phyloP scores from a whole-genome alignment of 768 basidiomycete species.

The Tricholoma furcatifolium region DNA sequence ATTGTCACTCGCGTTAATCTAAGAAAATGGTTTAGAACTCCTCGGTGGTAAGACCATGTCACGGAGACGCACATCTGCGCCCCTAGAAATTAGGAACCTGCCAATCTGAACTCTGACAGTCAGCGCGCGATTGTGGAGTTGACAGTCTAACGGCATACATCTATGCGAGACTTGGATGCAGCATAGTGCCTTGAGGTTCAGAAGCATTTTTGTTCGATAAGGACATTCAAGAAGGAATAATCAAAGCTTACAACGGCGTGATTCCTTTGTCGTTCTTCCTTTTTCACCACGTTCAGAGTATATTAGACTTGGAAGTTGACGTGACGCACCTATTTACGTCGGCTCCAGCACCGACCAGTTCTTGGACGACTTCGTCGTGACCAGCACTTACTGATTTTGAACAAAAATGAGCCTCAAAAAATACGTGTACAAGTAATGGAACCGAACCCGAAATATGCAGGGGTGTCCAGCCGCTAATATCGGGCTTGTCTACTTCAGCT shows the following conservation, averaged over 20 bases:
- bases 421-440: neutral
- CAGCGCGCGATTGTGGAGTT: conserved; percentile 24
- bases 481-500: conserved; percentile 65
- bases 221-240: conserved; percentile 8
- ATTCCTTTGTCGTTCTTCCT: conserved; percentile 80
- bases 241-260: conserved; percentile 68
- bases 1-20: conserved; percentile 95
- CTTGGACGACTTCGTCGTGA: conserved; percentile 68
- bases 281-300: conserved; percentile 20
- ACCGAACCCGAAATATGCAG: conserved; percentile 72
- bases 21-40: conserved; percentile 27
- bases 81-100: conserved; percentile 77
- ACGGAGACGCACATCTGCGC: conserved; percentile 78
- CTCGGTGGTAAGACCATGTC: conserved; percentile 29
- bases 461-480: conserved; percentile 73
- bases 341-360: conserved; percentile 80
- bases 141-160: conserved; percentile 47
- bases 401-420: conserved; percentile 17
- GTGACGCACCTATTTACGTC: conserved; percentile 59
- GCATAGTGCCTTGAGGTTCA: conserved; percentile 74
- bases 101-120: conserved; percentile 66
- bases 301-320: conserved; percentile 17
- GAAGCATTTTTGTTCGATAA: conserved; percentile 17
- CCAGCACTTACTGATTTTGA: conserved; percentile 71
- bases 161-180: conserved; percentile 86